Evolutionary conservation across 352 stramenopile genomes (phyloP), one percentile per base, ranked within the genome.

Genomic region (Phytophthora colocasiae): DNA sequence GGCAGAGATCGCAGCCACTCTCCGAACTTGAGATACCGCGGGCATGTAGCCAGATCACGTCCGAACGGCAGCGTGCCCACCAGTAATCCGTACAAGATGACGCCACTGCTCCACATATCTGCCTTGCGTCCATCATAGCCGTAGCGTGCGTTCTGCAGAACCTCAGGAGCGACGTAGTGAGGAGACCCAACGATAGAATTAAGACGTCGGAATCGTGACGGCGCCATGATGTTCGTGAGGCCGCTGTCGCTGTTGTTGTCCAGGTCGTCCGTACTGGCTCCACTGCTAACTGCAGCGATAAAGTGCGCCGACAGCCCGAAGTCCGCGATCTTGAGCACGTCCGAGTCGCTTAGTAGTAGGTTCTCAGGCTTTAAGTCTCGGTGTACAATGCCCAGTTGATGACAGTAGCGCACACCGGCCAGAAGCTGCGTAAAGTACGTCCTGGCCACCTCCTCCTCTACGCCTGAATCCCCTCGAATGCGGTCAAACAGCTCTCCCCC

Each of bases 341-440:
- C 88, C 15, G 77, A 54, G 45, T 98, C 92, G 40, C 83, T 98
- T 58, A 92, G 81, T 31, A 99, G 80, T 46, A 99, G 71, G 74
- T 99, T 99, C 72, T 99, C 96, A 2, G 96, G 96, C 73, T 99
- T 99, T 10, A 99, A 81, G 66, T 99, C 96, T 41, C 95, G 89
- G 72, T 98, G 94, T 19, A 97, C 95, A 54, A 99, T 97, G 24
- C 93, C 92, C 12, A 95, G 71, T 36, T 95, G 79, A 58, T 98
- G 93, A 69, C 91, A 98, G 58, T 96, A 97, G 19, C 89, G 64
- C 34, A 98, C 87, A 7, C 94, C 94, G 1, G 77, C 78, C 17
- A 98, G 65, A 0, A 98, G 79, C 76, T 98, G 94, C 47, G 63
- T 74, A 60, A 98, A 97, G 66, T 97, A 98, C 5, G 63, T 66